Conservation (phyloP, 306 rosid species). For the Cercis canadensis region DNA sequence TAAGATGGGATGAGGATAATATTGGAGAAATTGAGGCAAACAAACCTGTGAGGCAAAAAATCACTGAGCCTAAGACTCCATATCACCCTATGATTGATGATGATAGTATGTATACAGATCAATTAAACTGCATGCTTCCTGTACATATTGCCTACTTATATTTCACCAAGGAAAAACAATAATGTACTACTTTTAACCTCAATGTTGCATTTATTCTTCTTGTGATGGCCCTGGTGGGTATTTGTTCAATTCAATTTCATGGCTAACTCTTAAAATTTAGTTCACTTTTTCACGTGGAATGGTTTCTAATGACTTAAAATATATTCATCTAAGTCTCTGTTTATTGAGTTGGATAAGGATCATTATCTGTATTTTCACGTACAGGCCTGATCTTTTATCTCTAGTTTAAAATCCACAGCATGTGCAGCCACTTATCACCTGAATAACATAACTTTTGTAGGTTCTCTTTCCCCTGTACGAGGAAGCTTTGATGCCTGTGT, state of each 20-base stretch:
- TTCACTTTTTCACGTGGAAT: slow-evolving; percentile 10
- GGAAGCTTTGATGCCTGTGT: slow-evolving; percentile 69
- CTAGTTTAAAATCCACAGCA: not conserved
- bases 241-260: slow-evolving; percentile 6
- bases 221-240: not conserved
- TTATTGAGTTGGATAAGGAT: slow-evolving; percentile 29
- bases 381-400: slow-evolving; percentile 14
- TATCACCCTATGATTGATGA: slow-evolving; percentile 95
- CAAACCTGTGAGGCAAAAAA: slow-evolving; percentile 98
- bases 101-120: slow-evolving; percentile 60
- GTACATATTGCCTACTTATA: slow-evolving; percentile 11
- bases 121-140: slow-evolving; percentile 31
- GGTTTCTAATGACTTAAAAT: slow-evolving; percentile 14
- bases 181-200: slow-evolving; percentile 9
- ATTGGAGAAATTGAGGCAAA: slow-evolving; percentile 91
- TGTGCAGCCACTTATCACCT: slow-evolving; percentile 20
- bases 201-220: slow-evolving; percentile 4
- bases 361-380: slow-evolving; percentile 7
- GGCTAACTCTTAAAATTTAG: not conserved
- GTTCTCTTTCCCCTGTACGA: slow-evolving; percentile 75
- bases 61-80: slow-evolving; percentile 98
- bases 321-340: slow-evolving; percentile 6
- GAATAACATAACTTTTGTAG: slow-evolving; percentile 47
- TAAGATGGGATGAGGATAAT: slow-evolving; percentile 92
- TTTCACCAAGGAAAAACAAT: no score